Evolutionary conservation across 208 protist genomes (phyloP).

Genomic region (Leishmania lainsoni): DNA sequence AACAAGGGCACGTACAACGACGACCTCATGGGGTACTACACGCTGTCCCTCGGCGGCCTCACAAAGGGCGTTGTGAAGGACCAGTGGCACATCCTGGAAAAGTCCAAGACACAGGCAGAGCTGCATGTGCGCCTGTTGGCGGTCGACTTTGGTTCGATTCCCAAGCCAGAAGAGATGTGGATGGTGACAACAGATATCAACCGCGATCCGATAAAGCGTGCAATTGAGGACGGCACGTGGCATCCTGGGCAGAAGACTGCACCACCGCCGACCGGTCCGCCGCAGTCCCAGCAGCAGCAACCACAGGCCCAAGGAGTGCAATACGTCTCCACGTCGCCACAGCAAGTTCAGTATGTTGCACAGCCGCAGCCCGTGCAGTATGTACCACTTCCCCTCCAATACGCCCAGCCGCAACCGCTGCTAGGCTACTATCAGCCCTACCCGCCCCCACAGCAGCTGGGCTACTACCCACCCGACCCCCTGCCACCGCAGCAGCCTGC

Average conservation of each 20-base stretch:
- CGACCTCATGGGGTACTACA: constrained; percentile 69
- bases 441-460: constrained; percentile 27
- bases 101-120: constrained; percentile 62
- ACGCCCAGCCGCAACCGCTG: constrained; percentile 12
- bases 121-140: constrained; percentile 70
- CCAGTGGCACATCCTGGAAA: constrained; percentile 60
- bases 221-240: constrained; percentile 46
- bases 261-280: constrained; percentile 26
- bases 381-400: constrained; percentile 5
- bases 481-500: constrained; percentile 4
- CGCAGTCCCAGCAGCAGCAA: constrained; percentile 7
- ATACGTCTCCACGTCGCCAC: neutral
- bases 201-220: constrained; percentile 48
- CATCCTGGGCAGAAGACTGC: constrained; percentile 40
- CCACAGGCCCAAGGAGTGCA: neutral
- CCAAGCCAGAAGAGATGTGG: constrained; percentile 47
- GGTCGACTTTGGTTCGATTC: constrained; percentile 63
- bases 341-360: constrained; percentile 13
- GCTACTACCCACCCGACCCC: constrained; percentile 20
- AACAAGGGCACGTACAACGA: constrained; percentile 59
- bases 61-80: constrained; percentile 68
- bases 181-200: constrained; percentile 67
- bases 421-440: constrained; percentile 20
- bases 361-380: constrained; percentile 21
- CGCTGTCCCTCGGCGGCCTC: constrained; percentile 48